Evolutionary conservation across 2,329 filamentous ascomycete genomes (phyloP).

Genomic region (Spiromastix sp.): DNA sequence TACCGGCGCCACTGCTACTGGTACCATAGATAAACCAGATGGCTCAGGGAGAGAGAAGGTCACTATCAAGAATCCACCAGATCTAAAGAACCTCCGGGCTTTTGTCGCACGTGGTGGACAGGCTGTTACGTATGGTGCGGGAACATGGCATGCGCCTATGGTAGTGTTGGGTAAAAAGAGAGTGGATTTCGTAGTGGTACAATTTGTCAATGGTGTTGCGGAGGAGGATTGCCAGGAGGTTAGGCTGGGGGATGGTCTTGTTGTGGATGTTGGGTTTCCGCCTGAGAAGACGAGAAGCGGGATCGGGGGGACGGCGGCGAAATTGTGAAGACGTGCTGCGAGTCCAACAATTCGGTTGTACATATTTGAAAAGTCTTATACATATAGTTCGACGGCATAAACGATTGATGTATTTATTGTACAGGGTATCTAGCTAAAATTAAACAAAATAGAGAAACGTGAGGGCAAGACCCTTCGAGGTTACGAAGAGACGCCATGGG

Average conservation of each 20-base stretch:
- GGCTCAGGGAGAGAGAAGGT: slow-evolving; percentile 13
- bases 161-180: slow-evolving; percentile 62
- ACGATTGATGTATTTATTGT: neutral
- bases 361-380: too few species aligned
- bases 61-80: slow-evolving; percentile 47
- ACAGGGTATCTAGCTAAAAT: neutral
- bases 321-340: too few species aligned
- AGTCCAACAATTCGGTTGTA: too few species aligned
- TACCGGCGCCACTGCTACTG: slow-evolving; percentile 30
- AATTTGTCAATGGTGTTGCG: slow-evolving; percentile 74
- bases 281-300: too few species aligned
- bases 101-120: slow-evolving; percentile 70
- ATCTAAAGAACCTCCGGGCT: slow-evolving; percentile 58
- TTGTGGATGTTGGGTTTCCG: slow-evolving; percentile 16
- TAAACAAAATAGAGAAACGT: neutral
- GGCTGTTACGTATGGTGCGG: slow-evolving; percentile 83
- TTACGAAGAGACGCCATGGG: neutral
- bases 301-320: neutral
- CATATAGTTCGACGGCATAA: too few species aligned
- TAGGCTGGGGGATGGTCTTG: slow-evolving; percentile 32
- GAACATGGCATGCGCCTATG: slow-evolving; percentile 97
- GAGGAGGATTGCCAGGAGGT: slow-evolving; percentile 86
- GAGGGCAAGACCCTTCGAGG: neutral
- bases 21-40: slow-evolving; percentile 6
- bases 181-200: slow-evolving; percentile 80